Evolutionary conservation across 2,329 filamentous ascomycete species (phyloP), one percentile per base, ranked within the genome.

Genomic region (Arthrobotrys entomopaga): DNA sequence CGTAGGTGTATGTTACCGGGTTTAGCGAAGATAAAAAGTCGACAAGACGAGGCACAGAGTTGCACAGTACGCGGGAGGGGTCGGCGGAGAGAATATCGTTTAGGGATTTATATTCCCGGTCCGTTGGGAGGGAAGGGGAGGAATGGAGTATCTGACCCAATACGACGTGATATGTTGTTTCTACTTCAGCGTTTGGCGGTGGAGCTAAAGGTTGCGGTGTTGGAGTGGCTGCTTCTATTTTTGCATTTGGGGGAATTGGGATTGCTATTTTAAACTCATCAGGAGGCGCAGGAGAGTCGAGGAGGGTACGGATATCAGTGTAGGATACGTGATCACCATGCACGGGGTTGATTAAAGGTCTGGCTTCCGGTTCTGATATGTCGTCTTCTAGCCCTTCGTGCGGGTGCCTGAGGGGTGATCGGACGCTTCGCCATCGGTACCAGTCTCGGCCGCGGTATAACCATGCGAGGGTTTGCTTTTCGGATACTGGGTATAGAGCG

Each of bases 341-440:
- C 3, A 29, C 43, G 5, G 70, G 63, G 43, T 67, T 58, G 11
- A 61, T 8, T n/a, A 74, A 38, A 15, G 63, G 57, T 20, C 40
- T n/a, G 20, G 69, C 42, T 3, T 15, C 16, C 2, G 63, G 40
- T 40, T 50, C n/a, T 6, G 53, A 58, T 10, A 61, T 10, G 11
- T 64, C 70, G 1, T 53, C 22, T 4, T 64, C 38, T 6, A 24
- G 13, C 22, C 20, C 40, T 2, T 58, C 52, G 2, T 20, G 16
- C 19, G 3, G 24, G 42, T 46, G 20, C 10, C 34, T 11, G 24
- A 54, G 40, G 1, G 63, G 73, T 22, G 26, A 40, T 3, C 59
- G 76, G 24, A 78, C 63, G 22, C 76, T 67, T 29, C 77, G 76
- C 77, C 77, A 78, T 19, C 78, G 72, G 20, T 59, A 75, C 78